Conservation (phyloP, 805 yeast species). For the Clavispora santaluciae region DNA sequence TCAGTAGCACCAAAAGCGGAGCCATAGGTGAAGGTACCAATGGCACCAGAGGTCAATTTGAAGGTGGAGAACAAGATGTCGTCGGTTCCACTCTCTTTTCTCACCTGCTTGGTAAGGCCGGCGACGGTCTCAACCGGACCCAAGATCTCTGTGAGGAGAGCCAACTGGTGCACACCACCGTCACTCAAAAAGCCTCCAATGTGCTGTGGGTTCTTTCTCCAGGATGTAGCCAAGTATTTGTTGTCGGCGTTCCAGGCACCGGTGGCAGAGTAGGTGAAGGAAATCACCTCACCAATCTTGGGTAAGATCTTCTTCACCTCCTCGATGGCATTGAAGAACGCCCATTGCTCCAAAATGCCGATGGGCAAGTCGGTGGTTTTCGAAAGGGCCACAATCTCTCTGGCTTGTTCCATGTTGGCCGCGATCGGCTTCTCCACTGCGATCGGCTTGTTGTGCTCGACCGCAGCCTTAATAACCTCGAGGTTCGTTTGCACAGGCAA, state of each 20-base stretch:
- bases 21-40: constrained; percentile 86
- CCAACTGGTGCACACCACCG: constrained; percentile 96
- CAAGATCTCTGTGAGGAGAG: constrained; percentile 73
- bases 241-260: constrained; percentile 62
- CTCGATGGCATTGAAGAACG: constrained; percentile 57
- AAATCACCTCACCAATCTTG: constrained; percentile 66
- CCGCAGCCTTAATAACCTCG: constrained; percentile 62
- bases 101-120: constrained; percentile 73
- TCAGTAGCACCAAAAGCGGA: constrained; percentile 82
- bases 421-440: constrained; percentile 90
- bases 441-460: constrained; percentile 72
- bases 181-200: constrained; percentile 90
- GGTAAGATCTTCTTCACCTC: constrained; percentile 52
- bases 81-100: constrained; percentile 73
- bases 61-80: constrained; percentile 75
- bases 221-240: constrained; percentile 63
- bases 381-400: constrained; percentile 66
- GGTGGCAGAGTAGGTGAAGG: constrained; percentile 69
- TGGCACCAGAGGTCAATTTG: constrained; percentile 53
- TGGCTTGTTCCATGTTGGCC: constrained; percentile 76
- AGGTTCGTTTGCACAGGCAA: constrained; percentile 84
- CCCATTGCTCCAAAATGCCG: constrained; percentile 82
- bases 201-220: constrained; percentile 91
- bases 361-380: constrained; percentile 62
- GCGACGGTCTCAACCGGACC: constrained; percentile 70